A percentile compares a stretch with the other conserved stretches of the same genome.
These are phyloP conservation scores for Pichia membranifaciens DNA, from an alignment of 805 yeast genomes.

Conservation along the genomic window DNA sequence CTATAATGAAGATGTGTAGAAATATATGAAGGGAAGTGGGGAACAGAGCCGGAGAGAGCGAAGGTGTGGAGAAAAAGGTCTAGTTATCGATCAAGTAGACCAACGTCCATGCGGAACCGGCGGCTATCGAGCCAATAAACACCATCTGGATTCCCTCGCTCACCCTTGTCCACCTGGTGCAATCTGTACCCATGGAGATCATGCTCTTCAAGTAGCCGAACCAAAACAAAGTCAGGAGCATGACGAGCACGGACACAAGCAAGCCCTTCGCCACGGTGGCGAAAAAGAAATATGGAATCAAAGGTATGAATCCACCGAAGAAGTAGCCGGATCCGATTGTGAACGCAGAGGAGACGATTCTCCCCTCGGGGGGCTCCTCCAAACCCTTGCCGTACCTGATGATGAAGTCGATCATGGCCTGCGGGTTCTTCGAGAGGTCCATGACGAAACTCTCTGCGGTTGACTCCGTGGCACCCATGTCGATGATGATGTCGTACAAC, in stretches of 20 bases:
- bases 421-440: conserved; percentile 76
- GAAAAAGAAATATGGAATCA: conserved; percentile 86
- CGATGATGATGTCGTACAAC: conserved; percentile 73
- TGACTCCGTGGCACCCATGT: conserved; percentile 64
- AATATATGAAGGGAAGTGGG: no score
- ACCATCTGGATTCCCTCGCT: conserved; percentile 89
- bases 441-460: conserved; percentile 68
- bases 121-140: conserved; percentile 93
- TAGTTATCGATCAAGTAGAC: conserved; percentile 64
- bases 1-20: no score
- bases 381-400: conserved; percentile 87
- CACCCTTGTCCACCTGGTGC: conserved; percentile 53
- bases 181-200: conserved; percentile 76
- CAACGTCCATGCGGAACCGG: conserved; percentile 93
- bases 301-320: conserved; percentile 87
- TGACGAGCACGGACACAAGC: conserved; percentile 64
- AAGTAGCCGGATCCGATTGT: conserved; percentile 89
- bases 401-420: conserved; percentile 75
- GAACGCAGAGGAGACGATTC: conserved; percentile 80
- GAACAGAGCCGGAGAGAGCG: no score
- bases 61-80: no score
- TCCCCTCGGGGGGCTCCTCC: conserved; percentile 90
- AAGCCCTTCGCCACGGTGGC: conserved; percentile 71
- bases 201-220: conserved; percentile 85
- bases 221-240: conserved; percentile 78